A percentile compares a stretch with the other conserved stretches of the same genome.
Conservation (phyloP, 2,329 filamentous ascomycete species). For the Leptographium wingfieldii region DNA sequence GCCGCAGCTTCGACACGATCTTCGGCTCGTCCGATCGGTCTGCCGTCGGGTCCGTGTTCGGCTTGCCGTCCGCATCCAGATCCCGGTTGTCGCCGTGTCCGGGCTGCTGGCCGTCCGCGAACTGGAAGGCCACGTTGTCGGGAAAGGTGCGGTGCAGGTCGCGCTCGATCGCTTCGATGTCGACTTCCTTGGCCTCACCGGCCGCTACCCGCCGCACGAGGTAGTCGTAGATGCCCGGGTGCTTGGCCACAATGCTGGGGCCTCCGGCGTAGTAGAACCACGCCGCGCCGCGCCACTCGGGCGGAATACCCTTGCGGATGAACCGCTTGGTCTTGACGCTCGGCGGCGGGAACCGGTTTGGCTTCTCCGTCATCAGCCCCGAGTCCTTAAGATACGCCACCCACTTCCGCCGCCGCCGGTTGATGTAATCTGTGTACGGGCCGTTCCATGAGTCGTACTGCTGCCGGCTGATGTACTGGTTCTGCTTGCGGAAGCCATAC, state of each 20-base stretch:
- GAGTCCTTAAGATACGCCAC: conserved; percentile 61
- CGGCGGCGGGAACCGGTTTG: conserved; percentile 65
- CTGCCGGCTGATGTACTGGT: conserved; percentile 60
- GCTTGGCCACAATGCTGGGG: conserved; percentile 61
- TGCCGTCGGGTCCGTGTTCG: conserved; percentile 10
- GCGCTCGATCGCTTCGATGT: conserved; percentile 83
- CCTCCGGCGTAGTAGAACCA: conserved; percentile 97
- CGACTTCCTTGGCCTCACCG: conserved; percentile 49
- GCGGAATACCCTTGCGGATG: conserved; percentile 83
- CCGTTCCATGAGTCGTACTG: conserved; percentile 75
- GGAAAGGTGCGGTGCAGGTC: conserved; percentile 91
- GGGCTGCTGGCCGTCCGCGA: conserved; percentile 14
- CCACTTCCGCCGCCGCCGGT: conserved; percentile 73
- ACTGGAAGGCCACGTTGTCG: conserved; percentile 81
- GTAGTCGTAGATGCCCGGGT: conserved; percentile 64
- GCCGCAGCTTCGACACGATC: conserved; percentile 69
- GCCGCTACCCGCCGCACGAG: conserved; percentile 41
- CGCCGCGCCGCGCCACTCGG: conserved; percentile 85
- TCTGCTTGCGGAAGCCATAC: conserved; percentile 86
- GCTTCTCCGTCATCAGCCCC: conserved; percentile 57
- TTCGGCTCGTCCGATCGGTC: conserved; percentile 48
- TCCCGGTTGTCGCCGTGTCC: conserved; percentile 13
- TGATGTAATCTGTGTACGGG: conserved; percentile 62
- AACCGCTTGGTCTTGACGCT: conserved; percentile 80
- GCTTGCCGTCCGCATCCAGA: neutral